These are phyloP conservation scores for Isoetes engelmannii DNA, from an alignment of 83 land plant genomes.

Conservation along the genomic window DNA sequence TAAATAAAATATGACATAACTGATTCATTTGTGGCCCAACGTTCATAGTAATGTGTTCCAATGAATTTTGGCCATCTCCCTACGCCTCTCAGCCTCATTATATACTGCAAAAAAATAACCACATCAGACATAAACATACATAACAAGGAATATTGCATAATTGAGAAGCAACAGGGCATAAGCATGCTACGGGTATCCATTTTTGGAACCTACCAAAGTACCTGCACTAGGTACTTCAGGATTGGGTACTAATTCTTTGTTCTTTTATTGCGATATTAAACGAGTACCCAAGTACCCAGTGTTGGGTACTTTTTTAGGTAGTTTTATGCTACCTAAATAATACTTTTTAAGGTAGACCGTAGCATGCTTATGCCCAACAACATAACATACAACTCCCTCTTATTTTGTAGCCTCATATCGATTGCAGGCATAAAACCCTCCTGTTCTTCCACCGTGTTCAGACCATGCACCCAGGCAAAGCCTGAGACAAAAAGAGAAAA, in stretches of 20 bases:
- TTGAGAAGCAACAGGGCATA: no score
- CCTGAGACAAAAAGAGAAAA: conserved; percentile 34
- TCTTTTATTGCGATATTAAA: no score
- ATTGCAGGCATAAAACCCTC: conserved; percentile 89
- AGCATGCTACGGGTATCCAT: no score
- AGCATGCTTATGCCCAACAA: no score
- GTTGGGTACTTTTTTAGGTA: no score
- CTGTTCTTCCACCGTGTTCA: conserved; percentile 86
- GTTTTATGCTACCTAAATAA: no score
- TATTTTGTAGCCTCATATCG: conserved; percentile 86
- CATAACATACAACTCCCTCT: conserved; percentile 64
- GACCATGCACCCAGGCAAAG: conserved; percentile 92
- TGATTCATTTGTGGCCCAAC: conserved; percentile 91
- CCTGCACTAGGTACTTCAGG: no score
- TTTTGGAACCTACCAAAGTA: no score
- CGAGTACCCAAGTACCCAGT: no score
- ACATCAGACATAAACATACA: background rate
- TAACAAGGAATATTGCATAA: no score
- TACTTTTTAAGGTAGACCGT: no score
- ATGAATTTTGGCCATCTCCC: conserved; percentile 95
- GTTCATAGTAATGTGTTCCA: conserved; percentile 86
- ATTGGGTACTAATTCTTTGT: no score
- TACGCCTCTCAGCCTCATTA: conserved; percentile 76
- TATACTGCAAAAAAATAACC: conserved; percentile 38
- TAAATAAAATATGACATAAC: conserved; percentile 19